phyloP scores from a whole-genome alignment of 2,329 filamentous ascomycete species.

The Cadophora gregata region DNA sequence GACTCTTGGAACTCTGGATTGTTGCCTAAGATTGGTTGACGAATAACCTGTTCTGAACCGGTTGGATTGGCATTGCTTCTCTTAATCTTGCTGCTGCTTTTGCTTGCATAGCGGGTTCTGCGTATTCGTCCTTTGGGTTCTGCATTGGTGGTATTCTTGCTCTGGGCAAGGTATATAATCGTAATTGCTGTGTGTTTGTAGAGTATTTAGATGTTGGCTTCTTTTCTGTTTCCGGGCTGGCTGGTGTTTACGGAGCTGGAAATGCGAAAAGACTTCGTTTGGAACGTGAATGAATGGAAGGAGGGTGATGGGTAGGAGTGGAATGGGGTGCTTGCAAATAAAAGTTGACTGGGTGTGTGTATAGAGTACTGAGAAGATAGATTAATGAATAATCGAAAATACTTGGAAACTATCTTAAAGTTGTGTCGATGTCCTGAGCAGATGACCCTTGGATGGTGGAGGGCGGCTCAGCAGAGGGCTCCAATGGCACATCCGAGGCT shows the following conservation, averaged over 20 bases:
- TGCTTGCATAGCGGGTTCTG: slow-evolving; percentile 17
- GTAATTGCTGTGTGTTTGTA: slow-evolving; percentile 14
- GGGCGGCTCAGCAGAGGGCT: no score
- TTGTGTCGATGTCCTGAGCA: not conserved
- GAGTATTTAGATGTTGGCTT: not conserved
- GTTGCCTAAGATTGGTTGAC: not conserved
- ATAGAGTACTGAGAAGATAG: slow-evolving; percentile 3
- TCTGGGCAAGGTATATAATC: slow-evolving; percentile 5
- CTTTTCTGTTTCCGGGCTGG: not conserved
- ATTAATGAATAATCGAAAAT: slow-evolving; percentile 2
- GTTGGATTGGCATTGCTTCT: not conserved
- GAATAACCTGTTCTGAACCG: not conserved
- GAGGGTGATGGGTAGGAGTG: not conserved
- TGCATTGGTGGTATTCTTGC: not conserved
- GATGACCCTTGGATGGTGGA: no score
- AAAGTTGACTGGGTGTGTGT: not conserved
- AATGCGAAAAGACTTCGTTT: not conserved
- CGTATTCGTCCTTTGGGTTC: not conserved
- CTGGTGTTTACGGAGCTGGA: not conserved
- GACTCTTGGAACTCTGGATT: not conserved
- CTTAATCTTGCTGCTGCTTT: slow-evolving; percentile 1
- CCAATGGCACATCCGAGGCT: no score
- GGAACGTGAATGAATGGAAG: not conserved
- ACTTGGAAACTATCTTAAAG: not conserved
- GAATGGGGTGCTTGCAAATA: not conserved